Conservation (phyloP, 129 eudicot genomes). For the Mikania micrantha region DNA sequence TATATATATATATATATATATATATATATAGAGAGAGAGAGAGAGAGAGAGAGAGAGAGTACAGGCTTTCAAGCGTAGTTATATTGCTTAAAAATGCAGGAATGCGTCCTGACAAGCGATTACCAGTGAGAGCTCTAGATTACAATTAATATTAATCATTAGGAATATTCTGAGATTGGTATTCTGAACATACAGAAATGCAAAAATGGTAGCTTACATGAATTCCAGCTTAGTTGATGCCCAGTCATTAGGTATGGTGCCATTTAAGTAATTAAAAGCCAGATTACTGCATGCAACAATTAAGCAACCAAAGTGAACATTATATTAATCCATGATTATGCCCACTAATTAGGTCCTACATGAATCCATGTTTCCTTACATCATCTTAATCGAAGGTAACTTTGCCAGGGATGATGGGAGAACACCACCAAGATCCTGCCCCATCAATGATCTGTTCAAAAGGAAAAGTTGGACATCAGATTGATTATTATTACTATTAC, state of each 20-base stretch:
- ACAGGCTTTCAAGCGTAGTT: conserved; percentile 42
- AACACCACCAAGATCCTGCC: conserved; percentile 54
- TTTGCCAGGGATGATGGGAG: conserved; percentile 60
- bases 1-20: too few species aligned
- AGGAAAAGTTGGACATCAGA: neutral
- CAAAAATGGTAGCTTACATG: conserved; percentile 36
- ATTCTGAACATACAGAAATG: neutral
- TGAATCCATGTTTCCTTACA: conserved; percentile 38
- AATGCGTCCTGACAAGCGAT: conserved; percentile 64
- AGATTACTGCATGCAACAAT: conserved; percentile 54
- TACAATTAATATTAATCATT: neutral
- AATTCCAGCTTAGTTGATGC: conserved; percentile 36
- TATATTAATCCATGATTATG: neutral
- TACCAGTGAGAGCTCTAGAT: conserved; percentile 35
- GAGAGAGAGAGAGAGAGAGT: conserved; percentile 1
- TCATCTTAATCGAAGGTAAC: conserved; percentile 29
- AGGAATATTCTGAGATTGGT: neutral
- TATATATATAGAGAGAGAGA: too few species aligned
- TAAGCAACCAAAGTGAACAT: neutral
- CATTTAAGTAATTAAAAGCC: conserved; percentile 46
- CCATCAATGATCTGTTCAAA: conserved; percentile 41
- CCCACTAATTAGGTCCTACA: too few species aligned
- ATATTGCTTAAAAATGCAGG: conserved; percentile 56
- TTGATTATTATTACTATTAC: too few species aligned
- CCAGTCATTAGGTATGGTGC: conserved; percentile 60